Conservation (phyloP, 768 basidiomycete genomes). For the Suillus americanus region DNA sequence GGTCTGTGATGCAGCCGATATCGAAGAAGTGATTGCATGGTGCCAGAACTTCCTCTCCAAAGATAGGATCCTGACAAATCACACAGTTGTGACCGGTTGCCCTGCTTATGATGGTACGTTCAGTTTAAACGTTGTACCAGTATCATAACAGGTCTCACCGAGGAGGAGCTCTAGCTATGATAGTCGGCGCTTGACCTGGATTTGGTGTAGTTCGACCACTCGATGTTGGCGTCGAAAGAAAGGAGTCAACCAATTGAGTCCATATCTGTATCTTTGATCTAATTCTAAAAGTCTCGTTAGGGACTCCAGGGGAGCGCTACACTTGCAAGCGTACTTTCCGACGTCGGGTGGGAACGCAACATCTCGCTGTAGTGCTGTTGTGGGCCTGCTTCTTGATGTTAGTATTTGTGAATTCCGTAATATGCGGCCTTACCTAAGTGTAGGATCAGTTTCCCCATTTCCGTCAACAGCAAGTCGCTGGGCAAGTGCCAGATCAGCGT, state of each 20-base stretch:
- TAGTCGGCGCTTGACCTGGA: neutral
- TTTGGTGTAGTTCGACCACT: neutral
- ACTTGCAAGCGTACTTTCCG: neutral
- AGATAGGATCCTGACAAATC: slow-evolving; percentile 34
- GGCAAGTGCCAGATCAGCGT: neutral
- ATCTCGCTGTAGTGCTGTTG: neutral
- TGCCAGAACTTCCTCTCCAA: slow-evolving; percentile 23
- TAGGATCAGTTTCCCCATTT: neutral
- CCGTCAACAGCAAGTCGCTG: neutral
- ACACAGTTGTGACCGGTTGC: slow-evolving; percentile 33
- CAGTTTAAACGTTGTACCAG: neutral
- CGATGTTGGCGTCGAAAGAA: slow-evolving; percentile 10
- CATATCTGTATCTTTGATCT: slow-evolving; percentile 9
- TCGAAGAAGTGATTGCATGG: slow-evolving; percentile 39
- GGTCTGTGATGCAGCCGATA: slow-evolving; percentile 28
- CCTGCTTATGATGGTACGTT: slow-evolving; percentile 1
- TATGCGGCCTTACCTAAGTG: neutral
- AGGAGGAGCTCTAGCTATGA: neutral
- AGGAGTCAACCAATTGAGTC: slow-evolving; percentile 17
- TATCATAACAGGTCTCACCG: slow-evolving; percentile 14
- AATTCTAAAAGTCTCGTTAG: neutral
- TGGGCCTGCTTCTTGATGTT: neutral
- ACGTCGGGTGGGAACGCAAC: no score
- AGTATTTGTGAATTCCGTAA: neutral
- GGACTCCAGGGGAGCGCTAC: neutral